Base-by-base conservation (phyloP, 2,329 filamentous ascomycete genomes). In the Neopestalotiopsis rosae region DNA sequence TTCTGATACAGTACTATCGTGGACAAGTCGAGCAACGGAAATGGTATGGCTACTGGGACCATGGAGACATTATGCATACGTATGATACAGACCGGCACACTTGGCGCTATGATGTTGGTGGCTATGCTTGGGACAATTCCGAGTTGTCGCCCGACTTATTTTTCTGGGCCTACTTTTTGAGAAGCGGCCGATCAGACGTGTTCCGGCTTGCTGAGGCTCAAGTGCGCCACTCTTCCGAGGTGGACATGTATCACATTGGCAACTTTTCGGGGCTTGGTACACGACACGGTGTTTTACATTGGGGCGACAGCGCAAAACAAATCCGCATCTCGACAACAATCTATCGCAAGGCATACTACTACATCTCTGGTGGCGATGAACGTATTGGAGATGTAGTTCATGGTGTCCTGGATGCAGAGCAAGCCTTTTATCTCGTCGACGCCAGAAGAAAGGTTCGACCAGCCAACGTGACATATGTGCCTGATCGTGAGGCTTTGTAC, bases 51-150 rank as follows among this genome's bases (percentile, higher is more conserved):
- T 90, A 90, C 79, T 85, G 85, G 76, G 88, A 91, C 69, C 82
- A 89, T 67, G 89, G 89, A 1, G 89, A 91, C 71, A 82, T 91
- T 56, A 88, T 88, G 82, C 89, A 91, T 72, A 87, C 87, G 0
- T 91, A 91, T 69, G 89, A 91, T 65, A 71, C 75, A 0, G 85
- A 90, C 74, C 81, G 89, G 4, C 89, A 90, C 70, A 82, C 81
- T 0, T 91, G 89, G 89, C 83, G 87, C 1, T 91, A 90, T 68
- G 89, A 91, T 61, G 76, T 91, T 20, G 89, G 89, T 3, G 89
- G 89, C 0, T 91, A 88, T 69, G 88, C 88, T 0, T 91, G 89
- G 89, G 89, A 90, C 63, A 91, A 91, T 73, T 89, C 86, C 0
- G 89, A 91, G 74, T 81, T 91, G 0, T 90, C 88, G 0, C 87